Percentiles rank a stretch among this genome's conserved stretches.
These are phyloP conservation scores for Candida morakotiae DNA, from an alignment of 805 yeast genomes.

Conservation along the genomic window DNA sequence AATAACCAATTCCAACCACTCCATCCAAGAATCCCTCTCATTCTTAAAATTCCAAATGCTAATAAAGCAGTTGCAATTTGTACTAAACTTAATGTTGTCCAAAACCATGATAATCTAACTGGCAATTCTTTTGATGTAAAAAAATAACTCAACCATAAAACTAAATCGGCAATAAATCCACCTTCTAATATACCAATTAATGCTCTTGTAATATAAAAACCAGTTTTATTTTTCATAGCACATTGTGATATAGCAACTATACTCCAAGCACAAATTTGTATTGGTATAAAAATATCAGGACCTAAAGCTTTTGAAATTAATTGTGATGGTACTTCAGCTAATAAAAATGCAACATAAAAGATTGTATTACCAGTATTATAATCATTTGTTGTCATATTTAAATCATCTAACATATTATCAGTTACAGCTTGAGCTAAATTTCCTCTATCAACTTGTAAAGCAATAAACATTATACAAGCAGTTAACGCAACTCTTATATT, in stretches of 20 bases:
- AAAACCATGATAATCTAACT: conserved; percentile 47
- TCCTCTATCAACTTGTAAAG: conserved; percentile 56
- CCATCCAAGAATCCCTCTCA: conserved; percentile 42
- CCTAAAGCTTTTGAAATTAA: conserved; percentile 59
- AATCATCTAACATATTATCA: conserved; percentile 51
- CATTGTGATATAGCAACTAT: conserved; percentile 51
- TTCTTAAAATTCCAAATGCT: conserved; percentile 49
- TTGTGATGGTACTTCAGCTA: conserved; percentile 64
- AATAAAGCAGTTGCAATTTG: conserved; percentile 28
- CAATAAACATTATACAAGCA: conserved; percentile 58
- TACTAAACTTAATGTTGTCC: conserved; percentile 24
- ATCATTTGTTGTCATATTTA: conserved; percentile 49
- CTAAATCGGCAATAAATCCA: conserved; percentile 64
- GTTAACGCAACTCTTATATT: conserved; percentile 54
- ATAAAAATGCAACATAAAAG: conserved; percentile 47
- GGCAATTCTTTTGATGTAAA: conserved; percentile 58
- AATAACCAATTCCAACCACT: conserved; percentile 65
- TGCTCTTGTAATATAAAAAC: conserved; percentile 47
- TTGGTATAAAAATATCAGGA: conserved; percentile 59
- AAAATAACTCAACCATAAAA: conserved; percentile 64
- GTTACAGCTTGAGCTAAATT: conserved; percentile 57
- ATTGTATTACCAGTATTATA: conserved; percentile 59
- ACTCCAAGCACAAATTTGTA: conserved; percentile 55
- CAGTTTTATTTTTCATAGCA: conserved; percentile 23
- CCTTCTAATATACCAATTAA: conserved; percentile 60